These are phyloP conservation scores for Mortierella antarctica DNA, from an alignment of 192 early-diverging fungal genomes.

Conservation along the genomic window DNA sequence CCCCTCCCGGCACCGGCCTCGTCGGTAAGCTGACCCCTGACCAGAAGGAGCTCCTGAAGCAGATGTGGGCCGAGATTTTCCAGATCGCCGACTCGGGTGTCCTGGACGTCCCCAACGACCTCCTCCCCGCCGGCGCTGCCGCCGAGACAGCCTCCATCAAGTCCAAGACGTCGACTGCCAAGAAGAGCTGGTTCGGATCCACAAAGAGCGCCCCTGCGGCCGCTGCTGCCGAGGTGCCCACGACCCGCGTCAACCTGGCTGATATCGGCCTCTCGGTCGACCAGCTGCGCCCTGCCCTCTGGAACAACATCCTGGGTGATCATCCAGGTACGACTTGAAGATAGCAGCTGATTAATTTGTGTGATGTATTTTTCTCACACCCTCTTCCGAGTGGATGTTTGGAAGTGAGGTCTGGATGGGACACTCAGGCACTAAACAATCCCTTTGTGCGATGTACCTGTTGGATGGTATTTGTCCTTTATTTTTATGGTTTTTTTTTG, in stretches of 20 bases:
- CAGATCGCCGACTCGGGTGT: slow-evolving; percentile 20
- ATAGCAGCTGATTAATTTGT: slow-evolving; percentile 3
- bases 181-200: slow-evolving; percentile 49
- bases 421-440: background rate
- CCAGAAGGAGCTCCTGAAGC: slow-evolving; percentile 46
- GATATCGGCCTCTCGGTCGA: slow-evolving; percentile 37
- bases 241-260: slow-evolving; percentile 24
- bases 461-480: slow-evolving; percentile 67
- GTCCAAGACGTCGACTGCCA: slow-evolving; percentile 32
- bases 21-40: slow-evolving; percentile 45
- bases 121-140: background rate
- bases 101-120: background rate
- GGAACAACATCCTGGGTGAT: slow-evolving; percentile 51
- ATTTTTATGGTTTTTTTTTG: background rate
- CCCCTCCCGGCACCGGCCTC: slow-evolving; percentile 51
- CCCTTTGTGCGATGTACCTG: background rate
- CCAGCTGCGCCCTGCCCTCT: slow-evolving; percentile 39
- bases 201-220: slow-evolving; percentile 13
- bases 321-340: slow-evolving; percentile 33
- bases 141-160: slow-evolving; percentile 26
- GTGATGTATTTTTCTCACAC: background rate
- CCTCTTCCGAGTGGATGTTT: background rate
- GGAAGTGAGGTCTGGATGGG: background rate
- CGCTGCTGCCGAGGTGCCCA: slow-evolving; percentile 5
- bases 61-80: slow-evolving; percentile 52